Evolutionary conservation across 192 early-diverging fungal species (phyloP).

Genomic region (Coemansia sp.): DNA sequence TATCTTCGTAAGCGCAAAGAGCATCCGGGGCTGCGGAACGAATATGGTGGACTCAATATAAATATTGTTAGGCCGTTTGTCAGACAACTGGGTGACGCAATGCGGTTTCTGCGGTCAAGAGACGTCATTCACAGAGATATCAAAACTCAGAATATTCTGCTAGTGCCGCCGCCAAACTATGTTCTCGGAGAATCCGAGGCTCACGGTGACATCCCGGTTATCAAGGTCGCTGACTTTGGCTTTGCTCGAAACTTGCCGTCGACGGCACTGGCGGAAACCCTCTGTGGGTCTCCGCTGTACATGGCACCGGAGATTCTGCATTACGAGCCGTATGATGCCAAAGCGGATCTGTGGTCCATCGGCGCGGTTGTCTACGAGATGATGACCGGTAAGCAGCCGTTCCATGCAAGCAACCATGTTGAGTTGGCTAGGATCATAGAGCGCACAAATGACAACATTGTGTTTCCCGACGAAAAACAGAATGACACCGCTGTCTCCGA

Average conservation of each 20-base stretch:
- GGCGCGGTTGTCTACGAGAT: slow-evolving; percentile 96
- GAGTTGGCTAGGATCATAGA: slow-evolving; percentile 93
- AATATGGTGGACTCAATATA: slow-evolving; percentile 80
- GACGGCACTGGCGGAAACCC: slow-evolving; percentile 86
- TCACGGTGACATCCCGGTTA: slow-evolving; percentile 56
- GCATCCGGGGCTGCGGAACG: slow-evolving; percentile 56
- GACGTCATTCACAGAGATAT: slow-evolving; percentile 95
- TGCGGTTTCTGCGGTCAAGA: slow-evolving; percentile 84
- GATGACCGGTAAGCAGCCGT: slow-evolving; percentile 88
- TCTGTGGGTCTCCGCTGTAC: slow-evolving; percentile 96
- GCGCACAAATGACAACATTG: slow-evolving; percentile 76
- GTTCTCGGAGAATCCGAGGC: slow-evolving; percentile 47
- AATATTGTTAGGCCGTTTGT: slow-evolving; percentile 83
- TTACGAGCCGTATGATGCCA: slow-evolving; percentile 92
- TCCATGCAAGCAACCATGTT: slow-evolving; percentile 89
- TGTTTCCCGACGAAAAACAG: slow-evolving; percentile 75
- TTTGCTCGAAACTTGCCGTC: slow-evolving; percentile 89
- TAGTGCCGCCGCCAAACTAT: slow-evolving; percentile 65
- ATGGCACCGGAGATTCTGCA: slow-evolving; percentile 90
- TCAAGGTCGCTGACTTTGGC: slow-evolving; percentile 98
- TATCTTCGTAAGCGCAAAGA: slow-evolving; percentile 78
- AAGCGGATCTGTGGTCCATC: slow-evolving; percentile 96
- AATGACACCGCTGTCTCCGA: neutral
- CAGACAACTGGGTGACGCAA: slow-evolving; percentile 73
- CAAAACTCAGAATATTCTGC: slow-evolving; percentile 93